phyloP scores from a whole-genome alignment of 2,329 filamentous ascomycete genomes.

The Fusarium newnesense region DNA sequence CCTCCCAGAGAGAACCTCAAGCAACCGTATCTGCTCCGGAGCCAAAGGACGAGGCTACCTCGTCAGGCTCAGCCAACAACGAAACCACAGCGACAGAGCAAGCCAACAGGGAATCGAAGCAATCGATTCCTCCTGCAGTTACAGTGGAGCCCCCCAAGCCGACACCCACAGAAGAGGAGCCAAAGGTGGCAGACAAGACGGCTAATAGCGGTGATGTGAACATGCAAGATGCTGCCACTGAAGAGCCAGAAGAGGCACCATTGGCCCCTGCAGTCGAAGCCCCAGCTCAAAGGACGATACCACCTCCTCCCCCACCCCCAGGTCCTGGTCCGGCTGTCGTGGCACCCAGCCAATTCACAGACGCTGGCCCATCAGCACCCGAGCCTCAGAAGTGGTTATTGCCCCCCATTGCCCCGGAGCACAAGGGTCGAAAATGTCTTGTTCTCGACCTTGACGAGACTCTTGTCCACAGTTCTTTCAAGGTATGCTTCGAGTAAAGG shows the following conservation, averaged over 20 bases:
- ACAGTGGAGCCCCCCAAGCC: slow-evolving; percentile 57
- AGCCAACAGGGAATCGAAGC: slow-evolving; percentile 60
- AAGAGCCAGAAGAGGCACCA: slow-evolving; percentile 59
- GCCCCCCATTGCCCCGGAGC: slow-evolving; percentile 81
- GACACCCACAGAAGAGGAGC: slow-evolving; percentile 38
- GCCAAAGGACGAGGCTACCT: slow-evolving; percentile 57
- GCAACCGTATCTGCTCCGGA: slow-evolving; percentile 50
- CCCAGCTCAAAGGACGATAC: slow-evolving; percentile 46
- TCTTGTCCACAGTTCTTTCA: slow-evolving; percentile 97
- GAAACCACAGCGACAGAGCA: slow-evolving; percentile 55
- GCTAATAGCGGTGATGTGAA: slow-evolving; percentile 70
- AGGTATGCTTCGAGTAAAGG: slow-evolving; percentile 65
- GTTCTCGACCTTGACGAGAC: slow-evolving; percentile 97
- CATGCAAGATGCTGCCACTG: slow-evolving; percentile 71
- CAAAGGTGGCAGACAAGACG: slow-evolving; percentile 48
- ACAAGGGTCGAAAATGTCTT: slow-evolving; percentile 90
- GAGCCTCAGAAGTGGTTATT: slow-evolving; percentile 74
- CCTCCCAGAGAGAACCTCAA: slow-evolving; percentile 62
- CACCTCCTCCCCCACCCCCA: slow-evolving; percentile 62
- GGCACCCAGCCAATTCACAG: slow-evolving; percentile 52
- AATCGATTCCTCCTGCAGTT: slow-evolving; percentile 51
- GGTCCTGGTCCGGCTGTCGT: slow-evolving; percentile 55
- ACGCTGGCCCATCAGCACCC: slow-evolving; percentile 56
- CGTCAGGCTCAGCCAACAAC: slow-evolving; percentile 59
- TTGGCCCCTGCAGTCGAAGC: slow-evolving; percentile 53